Evolutionary conservation across 2,329 filamentous ascomycete species (phyloP).

Genomic region (Emmonsiellopsis sp.): DNA sequence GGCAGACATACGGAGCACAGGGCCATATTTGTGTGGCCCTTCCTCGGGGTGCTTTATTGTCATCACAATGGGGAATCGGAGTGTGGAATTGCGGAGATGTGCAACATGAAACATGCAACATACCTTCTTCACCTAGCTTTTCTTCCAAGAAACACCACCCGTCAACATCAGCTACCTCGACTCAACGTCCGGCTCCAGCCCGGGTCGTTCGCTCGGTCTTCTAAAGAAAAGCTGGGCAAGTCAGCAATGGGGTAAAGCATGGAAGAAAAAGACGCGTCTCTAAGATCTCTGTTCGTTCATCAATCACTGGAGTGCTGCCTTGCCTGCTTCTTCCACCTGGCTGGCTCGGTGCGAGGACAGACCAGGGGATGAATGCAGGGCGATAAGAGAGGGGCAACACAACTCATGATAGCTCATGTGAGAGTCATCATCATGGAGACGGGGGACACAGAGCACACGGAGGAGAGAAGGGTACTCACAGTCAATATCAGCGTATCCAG

Average conservation of each 20-base stretch:
- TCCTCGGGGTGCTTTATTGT: constrained; percentile 2
- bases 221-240: neutral
- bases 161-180: neutral
- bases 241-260: neutral
- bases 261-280: constrained; percentile 20
- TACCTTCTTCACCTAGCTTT: neutral
- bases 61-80: constrained; percentile 2
- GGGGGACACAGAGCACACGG: neutral
- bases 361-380: constrained; percentile 27
- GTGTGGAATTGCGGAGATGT: neutral
- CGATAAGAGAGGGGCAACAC: constrained; percentile 7
- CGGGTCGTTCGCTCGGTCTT: neutral
- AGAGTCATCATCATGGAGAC: constrained; percentile 33
- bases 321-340: constrained; percentile 31
- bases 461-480: neutral
- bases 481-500: neutral
- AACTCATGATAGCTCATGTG: constrained; percentile 33
- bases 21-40: neutral
- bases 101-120: neutral
- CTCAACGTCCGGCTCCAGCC: too few relatives aligned
- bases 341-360: neutral
- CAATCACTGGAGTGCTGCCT: constrained; percentile 29
- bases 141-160: neutral
- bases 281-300: constrained; percentile 41
- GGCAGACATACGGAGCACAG: constrained; percentile 14